Percentiles rank a stretch among this genome's conserved stretches.
Conservation (phyloP, 805 yeast species). For the Maudiozyma bulderi region DNA sequence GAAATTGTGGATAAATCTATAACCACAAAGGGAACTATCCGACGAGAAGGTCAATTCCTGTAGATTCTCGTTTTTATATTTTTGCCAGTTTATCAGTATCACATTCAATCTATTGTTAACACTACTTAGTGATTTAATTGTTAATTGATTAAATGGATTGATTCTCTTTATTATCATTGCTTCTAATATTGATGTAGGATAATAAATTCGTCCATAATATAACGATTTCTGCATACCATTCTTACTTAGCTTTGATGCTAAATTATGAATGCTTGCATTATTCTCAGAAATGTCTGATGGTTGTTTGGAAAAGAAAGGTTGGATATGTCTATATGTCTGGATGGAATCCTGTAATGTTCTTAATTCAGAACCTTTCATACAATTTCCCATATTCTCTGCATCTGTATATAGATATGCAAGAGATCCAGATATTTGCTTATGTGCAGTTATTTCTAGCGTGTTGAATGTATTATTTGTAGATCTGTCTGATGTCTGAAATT, state of each 20-base stretch:
- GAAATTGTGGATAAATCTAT: slow-evolving; percentile 67
- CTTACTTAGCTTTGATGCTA: no score
- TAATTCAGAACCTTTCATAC: slow-evolving; percentile 39
- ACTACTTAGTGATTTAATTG: slow-evolving; percentile 68
- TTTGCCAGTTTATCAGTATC: slow-evolving; percentile 62
- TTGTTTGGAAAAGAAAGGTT: slow-evolving; percentile 31
- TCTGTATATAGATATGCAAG: slow-evolving; percentile 66
- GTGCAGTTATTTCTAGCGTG: slow-evolving; percentile 54
- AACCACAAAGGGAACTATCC: slow-evolving; percentile 74
- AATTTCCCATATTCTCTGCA: slow-evolving; percentile 44
- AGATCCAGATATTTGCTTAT: slow-evolving; percentile 67
- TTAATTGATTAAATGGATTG: slow-evolving; percentile 49
- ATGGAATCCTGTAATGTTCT: slow-evolving; percentile 58
- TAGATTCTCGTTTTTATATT: slow-evolving; percentile 50
- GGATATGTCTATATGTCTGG: slow-evolving; percentile 55
- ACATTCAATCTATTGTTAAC: slow-evolving; percentile 42
- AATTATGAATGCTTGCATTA: background rate
- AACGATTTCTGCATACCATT: slow-evolving; percentile 29
- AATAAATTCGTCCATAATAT: slow-evolving; percentile 76
- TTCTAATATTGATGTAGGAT: slow-evolving; percentile 80
- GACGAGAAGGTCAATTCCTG: slow-evolving; percentile 75
- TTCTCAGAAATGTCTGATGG: background rate
- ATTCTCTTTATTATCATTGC: slow-evolving; percentile 72
- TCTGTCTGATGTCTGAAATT: slow-evolving; percentile 58
- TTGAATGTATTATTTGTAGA: slow-evolving; percentile 63